Percentiles rank a stretch among this genome's conserved stretches.
These are phyloP conservation scores for Russula sp. DNA, from an alignment of 768 basidiomycete species.

Conservation along the genomic window DNA sequence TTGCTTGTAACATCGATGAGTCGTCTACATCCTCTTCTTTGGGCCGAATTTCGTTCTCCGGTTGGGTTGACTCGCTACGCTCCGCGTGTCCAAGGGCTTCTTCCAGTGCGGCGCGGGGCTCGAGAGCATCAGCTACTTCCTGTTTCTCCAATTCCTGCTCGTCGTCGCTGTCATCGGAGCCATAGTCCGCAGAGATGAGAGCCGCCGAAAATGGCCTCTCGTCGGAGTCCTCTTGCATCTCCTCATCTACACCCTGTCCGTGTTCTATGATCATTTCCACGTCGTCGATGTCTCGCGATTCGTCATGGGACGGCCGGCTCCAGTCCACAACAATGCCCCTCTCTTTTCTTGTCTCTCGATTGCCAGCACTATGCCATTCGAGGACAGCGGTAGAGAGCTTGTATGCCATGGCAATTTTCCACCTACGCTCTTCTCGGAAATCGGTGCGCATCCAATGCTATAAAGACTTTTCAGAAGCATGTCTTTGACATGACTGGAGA, in stretches of 20 bases:
- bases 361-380: constrained; percentile 78
- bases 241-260: constrained; percentile 32
- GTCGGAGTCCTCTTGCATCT: constrained; percentile 25
- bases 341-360: constrained; percentile 54
- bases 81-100: constrained; percentile 49
- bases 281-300: constrained; percentile 35
- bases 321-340: constrained; percentile 65
- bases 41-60: constrained; percentile 33
- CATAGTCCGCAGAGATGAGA: constrained; percentile 22
- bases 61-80: constrained; percentile 30
- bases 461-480: not conserved
- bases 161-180: constrained; percentile 47
- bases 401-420: constrained; percentile 85
- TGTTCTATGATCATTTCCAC: constrained; percentile 29
- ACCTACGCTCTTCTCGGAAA: constrained; percentile 88
- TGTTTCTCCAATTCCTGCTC: constrained; percentile 52
- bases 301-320: constrained; percentile 42
- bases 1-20: constrained; percentile 34
- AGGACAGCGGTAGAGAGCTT: constrained; percentile 75
- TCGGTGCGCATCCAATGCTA: constrained; percentile 97
- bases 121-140: constrained; percentile 54
- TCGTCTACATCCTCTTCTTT: constrained; percentile 57
- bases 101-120: constrained; percentile 47
- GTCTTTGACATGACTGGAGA: constrained; percentile 1
- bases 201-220: constrained; percentile 14